Conservation (phyloP, 2,329 filamentous ascomycete genomes). For the Pyrenophora graminea region DNA sequence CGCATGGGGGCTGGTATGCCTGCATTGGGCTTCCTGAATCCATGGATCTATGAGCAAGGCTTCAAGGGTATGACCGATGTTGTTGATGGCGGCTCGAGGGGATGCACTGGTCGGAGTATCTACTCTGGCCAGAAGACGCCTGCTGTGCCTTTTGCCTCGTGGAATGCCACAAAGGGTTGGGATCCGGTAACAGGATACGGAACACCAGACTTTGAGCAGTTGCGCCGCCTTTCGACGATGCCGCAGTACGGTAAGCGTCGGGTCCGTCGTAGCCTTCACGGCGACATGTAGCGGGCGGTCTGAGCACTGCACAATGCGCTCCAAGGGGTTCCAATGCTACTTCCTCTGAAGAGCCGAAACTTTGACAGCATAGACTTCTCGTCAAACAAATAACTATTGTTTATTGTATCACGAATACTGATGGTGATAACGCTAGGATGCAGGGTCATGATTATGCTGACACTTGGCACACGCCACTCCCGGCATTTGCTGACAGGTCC, state of each 20-base stretch:
- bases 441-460: no score
- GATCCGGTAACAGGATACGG: conserved; percentile 55
- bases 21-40: conserved; percentile 47
- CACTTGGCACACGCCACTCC: no score
- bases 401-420: no score
- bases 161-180: conserved; percentile 58
- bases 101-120: conserved; percentile 50
- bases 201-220: conserved; percentile 43
- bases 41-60: conserved; percentile 50
- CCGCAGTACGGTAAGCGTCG: conserved; percentile 23
- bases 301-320: no score
- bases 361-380: no score
- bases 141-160: conserved; percentile 52
- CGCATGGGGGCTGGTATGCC: conserved; percentile 42
- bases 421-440: no score
- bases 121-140: conserved; percentile 46
- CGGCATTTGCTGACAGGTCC: no score
- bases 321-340: no score
- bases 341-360: no score
- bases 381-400: no score
- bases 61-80: conserved; percentile 56
- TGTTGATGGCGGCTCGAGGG: conserved; percentile 51
- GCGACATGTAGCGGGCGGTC: not conserved
- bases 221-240: conserved; percentile 34
- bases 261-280: conserved; percentile 8